Evolutionary conservation across 768 basidiomycete genomes (phyloP).

Genomic region (Pleurotus sapidus): DNA sequence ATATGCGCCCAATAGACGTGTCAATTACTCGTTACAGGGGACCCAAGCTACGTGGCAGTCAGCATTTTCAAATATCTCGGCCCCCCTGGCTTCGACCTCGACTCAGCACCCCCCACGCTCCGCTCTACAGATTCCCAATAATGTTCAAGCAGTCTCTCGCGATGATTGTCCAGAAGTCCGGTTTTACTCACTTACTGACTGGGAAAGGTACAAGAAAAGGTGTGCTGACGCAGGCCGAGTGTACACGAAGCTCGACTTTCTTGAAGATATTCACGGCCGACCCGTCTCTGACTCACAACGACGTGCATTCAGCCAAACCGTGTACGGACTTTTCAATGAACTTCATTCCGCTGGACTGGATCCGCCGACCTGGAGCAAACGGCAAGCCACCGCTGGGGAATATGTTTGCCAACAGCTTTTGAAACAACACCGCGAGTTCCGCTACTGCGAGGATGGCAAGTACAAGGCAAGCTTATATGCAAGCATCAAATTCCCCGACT

Average conservation of each 20-base stretch:
- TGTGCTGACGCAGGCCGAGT: not conserved
- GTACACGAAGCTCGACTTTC: slow-evolving; percentile 9
- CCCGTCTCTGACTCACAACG: not conserved
- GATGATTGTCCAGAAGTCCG: slow-evolving; percentile 8
- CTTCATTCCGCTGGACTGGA: slow-evolving; percentile 4
- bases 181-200: slow-evolving; percentile 12
- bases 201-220: slow-evolving; percentile 10
- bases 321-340: slow-evolving; percentile 6
- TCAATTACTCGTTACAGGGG: too few species aligned
- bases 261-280: slow-evolving; percentile 8
- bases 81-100: too few species aligned
- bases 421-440: slow-evolving; percentile 12
- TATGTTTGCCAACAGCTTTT: slow-evolving; percentile 10
- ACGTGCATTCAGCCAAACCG: slow-evolving; percentile 1
- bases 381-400: slow-evolving; percentile 3
- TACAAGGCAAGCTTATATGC: slow-evolving; percentile 15
- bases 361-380: slow-evolving; percentile 4
- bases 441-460: slow-evolving; percentile 7
- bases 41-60: too few species aligned
- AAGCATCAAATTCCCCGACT: slow-evolving; percentile 7
- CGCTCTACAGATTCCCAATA: too few species aligned
- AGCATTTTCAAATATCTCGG: too few species aligned
- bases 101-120: too few species aligned
- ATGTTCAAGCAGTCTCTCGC: too few species aligned
- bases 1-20: too few species aligned